phyloP scores from a whole-genome alignment of 352 stramenopile genomes.

The Sclerospora graminicola region DNA sequence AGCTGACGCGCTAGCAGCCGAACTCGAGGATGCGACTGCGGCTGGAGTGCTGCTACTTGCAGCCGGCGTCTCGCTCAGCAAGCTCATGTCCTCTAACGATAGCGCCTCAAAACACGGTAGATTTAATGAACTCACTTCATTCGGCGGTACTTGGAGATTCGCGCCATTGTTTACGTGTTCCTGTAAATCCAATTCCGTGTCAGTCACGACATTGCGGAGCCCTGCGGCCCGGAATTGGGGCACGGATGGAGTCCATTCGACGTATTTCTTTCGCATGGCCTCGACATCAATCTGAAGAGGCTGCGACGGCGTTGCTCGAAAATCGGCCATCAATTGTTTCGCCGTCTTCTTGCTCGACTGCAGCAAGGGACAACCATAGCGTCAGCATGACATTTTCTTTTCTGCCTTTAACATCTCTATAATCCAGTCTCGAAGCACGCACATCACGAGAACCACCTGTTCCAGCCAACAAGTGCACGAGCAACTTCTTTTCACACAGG shows the following conservation, averaged over 20 bases:
- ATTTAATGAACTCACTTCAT: slow-evolving; percentile 59
- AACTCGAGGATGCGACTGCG: slow-evolving; percentile 1
- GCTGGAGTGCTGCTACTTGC: slow-evolving; percentile 5
- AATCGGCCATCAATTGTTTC: slow-evolving; percentile 57
- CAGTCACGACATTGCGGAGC: slow-evolving; percentile 71
- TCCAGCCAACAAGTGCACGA: slow-evolving; percentile 54
- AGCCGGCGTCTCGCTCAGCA: slow-evolving; percentile 24
- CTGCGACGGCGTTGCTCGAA: slow-evolving; percentile 39
- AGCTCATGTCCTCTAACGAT: slow-evolving; percentile 62
- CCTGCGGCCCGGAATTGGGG: slow-evolving; percentile 67
- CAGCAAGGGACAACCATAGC: slow-evolving; percentile 3
- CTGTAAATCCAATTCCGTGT: slow-evolving; percentile 74
- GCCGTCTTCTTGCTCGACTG: slow-evolving; percentile 60
- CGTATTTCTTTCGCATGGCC: slow-evolving; percentile 51
- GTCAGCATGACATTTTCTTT: slow-evolving; percentile 2
- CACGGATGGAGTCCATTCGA: slow-evolving; percentile 61
- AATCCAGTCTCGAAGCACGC: slow-evolving; percentile 1
- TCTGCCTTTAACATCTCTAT: not conserved
- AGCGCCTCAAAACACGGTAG: slow-evolving; percentile 63
- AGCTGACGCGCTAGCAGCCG: slow-evolving; percentile 8
- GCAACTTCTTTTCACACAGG: slow-evolving; percentile 68
- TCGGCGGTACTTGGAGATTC: slow-evolving; percentile 53
- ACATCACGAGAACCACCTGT: slow-evolving; percentile 39
- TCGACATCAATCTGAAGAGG: slow-evolving; percentile 54
- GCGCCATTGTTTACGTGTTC: slow-evolving; percentile 76